Conservation (phyloP, 441 rosid species). For the Jatropha podagrica region DNA sequence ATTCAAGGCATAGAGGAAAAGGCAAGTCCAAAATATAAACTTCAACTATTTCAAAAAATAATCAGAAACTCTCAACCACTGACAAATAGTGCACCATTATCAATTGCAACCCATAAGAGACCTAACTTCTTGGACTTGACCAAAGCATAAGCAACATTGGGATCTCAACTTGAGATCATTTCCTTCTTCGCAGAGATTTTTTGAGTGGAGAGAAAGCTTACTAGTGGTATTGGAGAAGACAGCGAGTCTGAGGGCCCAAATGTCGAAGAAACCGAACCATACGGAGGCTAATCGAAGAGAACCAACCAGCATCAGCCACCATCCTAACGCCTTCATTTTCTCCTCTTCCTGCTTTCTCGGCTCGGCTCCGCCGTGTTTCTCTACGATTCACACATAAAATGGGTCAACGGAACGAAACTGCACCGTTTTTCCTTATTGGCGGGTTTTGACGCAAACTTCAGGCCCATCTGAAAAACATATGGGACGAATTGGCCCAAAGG, state of each 20-base stretch:
- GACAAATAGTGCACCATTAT: not conserved
- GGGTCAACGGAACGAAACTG: not conserved
- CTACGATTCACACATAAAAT: not conserved
- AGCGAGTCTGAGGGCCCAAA: conserved; percentile 72
- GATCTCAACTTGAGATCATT: not conserved
- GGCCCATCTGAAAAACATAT: no score
- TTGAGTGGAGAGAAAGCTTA: conserved; percentile 23
- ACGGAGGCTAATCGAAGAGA: conserved; percentile 74
- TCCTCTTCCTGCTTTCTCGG: not conserved
- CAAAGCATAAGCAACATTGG: not conserved
- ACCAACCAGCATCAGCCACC: conserved; percentile 84
- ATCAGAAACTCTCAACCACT: not conserved
- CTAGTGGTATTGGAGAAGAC: conserved; percentile 73
- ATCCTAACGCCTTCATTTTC: conserved; percentile 71
- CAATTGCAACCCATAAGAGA: no score
- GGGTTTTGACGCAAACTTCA: not conserved
- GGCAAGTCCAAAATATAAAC: not conserved
- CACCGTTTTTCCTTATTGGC: not conserved
- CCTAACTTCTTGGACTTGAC: not conserved
- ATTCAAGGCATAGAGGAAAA: not conserved
- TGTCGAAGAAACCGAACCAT: conserved; percentile 81
- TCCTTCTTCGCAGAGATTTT: not conserved
- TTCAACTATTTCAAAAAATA: not conserved
- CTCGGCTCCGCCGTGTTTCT: not conserved
- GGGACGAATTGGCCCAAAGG: no score